A percentile compares a stretch with the other conserved stretches of the same genome.
These are phyloP conservation scores for Hypsizygus marmoreus DNA, from an alignment of 768 basidiomycete genomes.

Conservation along the genomic window DNA sequence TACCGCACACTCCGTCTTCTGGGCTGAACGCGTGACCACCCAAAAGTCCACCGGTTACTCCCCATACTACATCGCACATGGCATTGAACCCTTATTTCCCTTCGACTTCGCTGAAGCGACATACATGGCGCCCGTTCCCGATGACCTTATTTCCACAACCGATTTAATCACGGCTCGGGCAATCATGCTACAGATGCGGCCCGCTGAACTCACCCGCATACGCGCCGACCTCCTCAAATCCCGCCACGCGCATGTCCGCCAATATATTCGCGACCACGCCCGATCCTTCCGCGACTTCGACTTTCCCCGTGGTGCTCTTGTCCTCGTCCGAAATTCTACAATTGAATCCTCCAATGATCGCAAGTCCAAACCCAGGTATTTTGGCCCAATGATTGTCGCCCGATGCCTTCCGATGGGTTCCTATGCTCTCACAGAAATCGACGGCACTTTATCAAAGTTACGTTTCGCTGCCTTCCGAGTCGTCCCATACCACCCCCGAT, in stretches of 20 bases:
- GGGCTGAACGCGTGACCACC: constrained; percentile 33
- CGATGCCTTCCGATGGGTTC: constrained; percentile 26
- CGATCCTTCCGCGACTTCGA: too few species aligned
- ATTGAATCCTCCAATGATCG: constrained; percentile 28
- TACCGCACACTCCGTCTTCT: constrained; percentile 26
- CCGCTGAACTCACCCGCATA: too few species aligned
- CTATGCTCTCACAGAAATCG: constrained; percentile 32
- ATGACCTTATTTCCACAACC: constrained; percentile 21
- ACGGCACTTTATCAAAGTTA: constrained; percentile 26
- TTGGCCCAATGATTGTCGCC: constrained; percentile 39
- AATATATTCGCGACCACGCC: too few species aligned
- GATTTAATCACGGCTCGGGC: constrained; percentile 34
- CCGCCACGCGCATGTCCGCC: too few species aligned
- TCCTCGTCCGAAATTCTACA: constrained; percentile 34
- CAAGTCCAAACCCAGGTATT: constrained; percentile 36
- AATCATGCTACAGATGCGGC: too few species aligned
- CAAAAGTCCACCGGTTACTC: constrained; percentile 31
- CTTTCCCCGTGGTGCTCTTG: too few species aligned
- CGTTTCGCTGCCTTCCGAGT: constrained; percentile 26
- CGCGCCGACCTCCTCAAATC: too few species aligned
- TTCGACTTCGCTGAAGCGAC: constrained; percentile 27
- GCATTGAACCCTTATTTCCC: constrained; percentile 34
- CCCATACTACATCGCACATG: constrained; percentile 34
- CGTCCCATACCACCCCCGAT: constrained; percentile 26
- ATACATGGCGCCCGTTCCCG: too few species aligned